Evolutionary conservation across 2,329 filamentous ascomycete genomes (phyloP).

Genomic region (Chrysoporthe austroafricana): DNA sequence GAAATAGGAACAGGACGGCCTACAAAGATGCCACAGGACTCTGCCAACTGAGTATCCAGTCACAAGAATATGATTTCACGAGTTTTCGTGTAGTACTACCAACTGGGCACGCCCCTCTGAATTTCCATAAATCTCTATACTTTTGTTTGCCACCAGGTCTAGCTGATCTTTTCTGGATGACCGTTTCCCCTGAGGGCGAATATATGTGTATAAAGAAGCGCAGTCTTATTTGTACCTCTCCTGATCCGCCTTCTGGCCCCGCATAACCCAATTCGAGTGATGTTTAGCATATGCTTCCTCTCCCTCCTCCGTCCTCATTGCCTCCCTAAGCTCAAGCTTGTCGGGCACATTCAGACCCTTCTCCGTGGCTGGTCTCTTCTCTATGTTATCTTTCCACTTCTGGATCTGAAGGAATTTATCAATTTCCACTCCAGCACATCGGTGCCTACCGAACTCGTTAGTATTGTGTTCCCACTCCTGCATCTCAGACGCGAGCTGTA

Average conservation of each 20-base stretch:
- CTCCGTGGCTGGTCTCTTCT: slow-evolving; percentile 1
- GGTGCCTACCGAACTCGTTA: neutral
- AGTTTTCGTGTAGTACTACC: neutral
- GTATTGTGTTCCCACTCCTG: neutral
- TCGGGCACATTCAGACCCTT: neutral
- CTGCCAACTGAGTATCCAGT: neutral
- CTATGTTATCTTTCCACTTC: slow-evolving; percentile 10
- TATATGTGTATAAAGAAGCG: neutral
- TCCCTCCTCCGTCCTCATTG: slow-evolving; percentile 14
- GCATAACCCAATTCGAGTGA: slow-evolving; percentile 1
- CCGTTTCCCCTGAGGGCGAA: no score
- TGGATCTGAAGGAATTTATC: slow-evolving; percentile 2
- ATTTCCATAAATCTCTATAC: no score
- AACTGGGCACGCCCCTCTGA: no score
- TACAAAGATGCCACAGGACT: neutral
- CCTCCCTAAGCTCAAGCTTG: slow-evolving; percentile 5
- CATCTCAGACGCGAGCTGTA: neutral
- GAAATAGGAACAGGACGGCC: neutral
- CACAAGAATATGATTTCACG: neutral
- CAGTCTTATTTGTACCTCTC: neutral
- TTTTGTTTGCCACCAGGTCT: no score
- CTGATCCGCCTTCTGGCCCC: neutral
- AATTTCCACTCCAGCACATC: slow-evolving; percentile 4
- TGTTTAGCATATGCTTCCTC: slow-evolving; percentile 10
- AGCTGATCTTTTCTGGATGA: no score